Evolutionary conservation across 1,284 basidiomycete species (phyloP), one percentile per base, ranked within the genome.

Genomic region (Neotropicomus parvogracilis): DNA sequence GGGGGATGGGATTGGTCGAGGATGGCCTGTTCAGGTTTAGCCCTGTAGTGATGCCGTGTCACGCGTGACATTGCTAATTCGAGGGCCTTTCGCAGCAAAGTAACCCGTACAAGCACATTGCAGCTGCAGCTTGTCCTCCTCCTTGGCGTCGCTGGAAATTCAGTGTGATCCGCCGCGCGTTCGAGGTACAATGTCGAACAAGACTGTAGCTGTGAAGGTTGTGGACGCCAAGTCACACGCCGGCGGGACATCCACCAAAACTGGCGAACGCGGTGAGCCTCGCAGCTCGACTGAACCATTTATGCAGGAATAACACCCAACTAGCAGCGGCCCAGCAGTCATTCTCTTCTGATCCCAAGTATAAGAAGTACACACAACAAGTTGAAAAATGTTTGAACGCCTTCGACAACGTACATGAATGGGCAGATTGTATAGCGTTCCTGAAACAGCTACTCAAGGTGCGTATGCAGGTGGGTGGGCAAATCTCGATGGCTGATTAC

Each of bases 351-450:
- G 95, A 99, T 70, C 85, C 90, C n/a, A 95, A 95, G 67, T 99
- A 88, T 75, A 93, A 91, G 75, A 97, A 97, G 71, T 98, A 95
- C 70, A 78, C 86, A 0, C 81, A 86, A 45, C 85, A 91, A 59
- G 88, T 99, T 44, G 97, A 99, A 66, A 88, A 88, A 66, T 91
- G 90, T 55, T 75, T 99, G 24, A 88, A 86, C 55, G 88, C 91
- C 1, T 99, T 99, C 62, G 95, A 98, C 65, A 91, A 83, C 64
- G 92, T 98, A 53, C 91, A 95, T 53, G 97, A 99, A 73, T 99
- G 97, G 97, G 95, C 97, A 50, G 97, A 99, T 74, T 99, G 95
- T 68, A 98, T 98, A 65, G 89, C 95, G 36, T 99, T 99, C 70
- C 73, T 99, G 62, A 95, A 94, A 59, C 87, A 95, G 54, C 71